A percentile compares a stretch with the other conserved stretches of the same genome.
Conservation (phyloP, 495 filamentous ascomycete genomes). For the Bryoglossum gracile region DNA sequence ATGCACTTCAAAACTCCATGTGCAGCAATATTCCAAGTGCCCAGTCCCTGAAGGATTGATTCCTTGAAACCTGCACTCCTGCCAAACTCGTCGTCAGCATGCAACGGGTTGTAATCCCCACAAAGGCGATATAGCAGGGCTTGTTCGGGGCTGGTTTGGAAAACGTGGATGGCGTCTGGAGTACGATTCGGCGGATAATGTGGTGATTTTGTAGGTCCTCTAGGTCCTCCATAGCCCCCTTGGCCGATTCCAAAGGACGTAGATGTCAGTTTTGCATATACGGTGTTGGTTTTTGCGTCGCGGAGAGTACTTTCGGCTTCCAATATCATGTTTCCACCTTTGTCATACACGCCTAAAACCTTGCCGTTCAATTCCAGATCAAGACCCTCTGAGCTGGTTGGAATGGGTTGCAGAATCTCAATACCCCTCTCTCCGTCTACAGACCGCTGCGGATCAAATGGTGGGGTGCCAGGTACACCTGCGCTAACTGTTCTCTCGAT, state of each 20-base stretch:
- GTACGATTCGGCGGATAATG: constrained; percentile 18
- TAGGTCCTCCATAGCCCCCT: constrained; percentile 27
- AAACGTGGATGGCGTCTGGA: constrained; percentile 25
- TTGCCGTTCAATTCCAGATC: constrained; percentile 25
- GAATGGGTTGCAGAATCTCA: constrained; percentile 23
- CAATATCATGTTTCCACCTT: constrained; percentile 26
- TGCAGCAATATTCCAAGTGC: constrained; percentile 31
- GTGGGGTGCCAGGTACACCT: constrained; percentile 24
- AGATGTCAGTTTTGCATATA: constrained; percentile 23
- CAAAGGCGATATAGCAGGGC: constrained; percentile 29
- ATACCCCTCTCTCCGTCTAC: constrained; percentile 29
- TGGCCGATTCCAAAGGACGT: constrained; percentile 27
- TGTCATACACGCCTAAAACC: constrained; percentile 27
- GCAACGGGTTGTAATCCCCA: constrained; percentile 30
- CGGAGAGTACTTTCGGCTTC: constrained; percentile 22
- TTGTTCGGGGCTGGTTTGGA: constrained; percentile 24
- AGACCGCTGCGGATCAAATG: constrained; percentile 26
- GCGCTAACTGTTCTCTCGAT: constrained; percentile 20
- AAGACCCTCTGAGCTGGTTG: constrained; percentile 21
- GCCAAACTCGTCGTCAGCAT: constrained; percentile 28
- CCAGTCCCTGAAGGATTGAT: constrained; percentile 26
- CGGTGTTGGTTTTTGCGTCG: constrained; percentile 23
- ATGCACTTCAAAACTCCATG: constrained; percentile 25
- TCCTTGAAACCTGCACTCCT: constrained; percentile 26
- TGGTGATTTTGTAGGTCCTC: constrained; percentile 18